A percentile compares a stretch with the other conserved stretches of the same genome.
Evolutionary conservation across 495 filamentous ascomycete genomes (phyloP).

Genomic region (Hypomontagnella submonticulosa): DNA sequence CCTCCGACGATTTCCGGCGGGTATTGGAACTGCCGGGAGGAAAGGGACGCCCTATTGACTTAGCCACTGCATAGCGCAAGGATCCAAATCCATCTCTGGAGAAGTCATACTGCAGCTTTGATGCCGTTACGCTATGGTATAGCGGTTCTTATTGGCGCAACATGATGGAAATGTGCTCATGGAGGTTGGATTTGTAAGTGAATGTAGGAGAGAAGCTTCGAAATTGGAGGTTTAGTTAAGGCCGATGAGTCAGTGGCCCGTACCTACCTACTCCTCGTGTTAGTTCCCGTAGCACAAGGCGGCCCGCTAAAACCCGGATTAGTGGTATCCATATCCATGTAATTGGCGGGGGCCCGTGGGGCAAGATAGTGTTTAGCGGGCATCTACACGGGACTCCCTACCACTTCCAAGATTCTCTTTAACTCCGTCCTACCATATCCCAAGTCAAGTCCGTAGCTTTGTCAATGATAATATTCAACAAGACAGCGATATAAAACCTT

Average conservation of each 20-base stretch:
- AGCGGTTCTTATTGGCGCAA: too few species aligned
- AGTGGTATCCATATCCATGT: conserved; percentile 22
- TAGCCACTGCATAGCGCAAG: conserved; percentile 5
- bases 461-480: background rate
- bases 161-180: too few species aligned
- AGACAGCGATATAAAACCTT: background rate
- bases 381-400: conserved; percentile 11
- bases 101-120: conserved; percentile 8
- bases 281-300: conserved; percentile 15
- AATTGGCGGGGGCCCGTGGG: conserved; percentile 16
- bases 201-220: background rate
- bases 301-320: conserved; percentile 23
- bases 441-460: background rate
- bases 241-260: background rate
- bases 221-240: background rate
- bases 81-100: background rate
- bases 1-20: conserved; percentile 40
- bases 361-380: conserved; percentile 13
- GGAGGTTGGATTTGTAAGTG: too few species aligned
- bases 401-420: background rate
- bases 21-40: conserved; percentile 28
- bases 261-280: background rate
- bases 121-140: background rate
- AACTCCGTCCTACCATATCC: background rate
- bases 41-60: background rate